Percentiles rank a stretch among this genome's conserved stretches.
phyloP scores from a whole-genome alignment of 805 yeast species.

The Wickerhamiella spandovensis region DNA sequence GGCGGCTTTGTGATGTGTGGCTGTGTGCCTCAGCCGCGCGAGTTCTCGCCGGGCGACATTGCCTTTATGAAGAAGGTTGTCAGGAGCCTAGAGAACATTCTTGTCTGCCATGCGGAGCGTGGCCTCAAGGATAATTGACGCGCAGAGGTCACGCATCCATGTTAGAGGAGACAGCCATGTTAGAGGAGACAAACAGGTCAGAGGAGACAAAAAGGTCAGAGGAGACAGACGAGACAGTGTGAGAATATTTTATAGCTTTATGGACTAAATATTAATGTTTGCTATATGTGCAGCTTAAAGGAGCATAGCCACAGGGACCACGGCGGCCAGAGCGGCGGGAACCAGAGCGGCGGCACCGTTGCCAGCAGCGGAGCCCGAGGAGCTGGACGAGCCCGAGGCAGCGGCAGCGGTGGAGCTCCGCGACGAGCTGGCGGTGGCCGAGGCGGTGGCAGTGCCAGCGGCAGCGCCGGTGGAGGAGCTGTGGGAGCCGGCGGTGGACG shows the following conservation, averaged over 20 bases:
- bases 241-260: background rate
- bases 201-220: background rate
- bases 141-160: too few relatives aligned
- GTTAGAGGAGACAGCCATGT: too few relatives aligned
- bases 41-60: constrained; percentile 21
- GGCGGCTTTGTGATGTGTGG: constrained; percentile 22
- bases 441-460: constrained; percentile 7
- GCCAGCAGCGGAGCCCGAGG: constrained; percentile 7
- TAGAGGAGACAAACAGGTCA: too few relatives aligned
- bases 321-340: constrained; percentile 7
- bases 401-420: constrained; percentile 3
- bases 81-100: constrained; percentile 18
- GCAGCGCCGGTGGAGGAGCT: constrained; percentile 3
- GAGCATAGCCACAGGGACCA: constrained; percentile 9
- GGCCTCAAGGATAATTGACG: background rate
- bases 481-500: constrained; percentile 3
- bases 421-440: constrained; percentile 3
- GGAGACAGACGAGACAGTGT: background rate
- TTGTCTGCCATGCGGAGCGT: constrained; percentile 11
- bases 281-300: constrained; percentile 4
- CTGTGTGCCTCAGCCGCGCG: constrained; percentile 9
- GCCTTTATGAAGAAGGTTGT: constrained; percentile 21
- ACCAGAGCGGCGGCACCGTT: background rate
- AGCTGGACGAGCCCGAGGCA: constrained; percentile 3
- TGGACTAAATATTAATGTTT: background rate